Conservation (phyloP, 2,329 filamentous ascomycete species). For the Blastomyces percursus region DNA sequence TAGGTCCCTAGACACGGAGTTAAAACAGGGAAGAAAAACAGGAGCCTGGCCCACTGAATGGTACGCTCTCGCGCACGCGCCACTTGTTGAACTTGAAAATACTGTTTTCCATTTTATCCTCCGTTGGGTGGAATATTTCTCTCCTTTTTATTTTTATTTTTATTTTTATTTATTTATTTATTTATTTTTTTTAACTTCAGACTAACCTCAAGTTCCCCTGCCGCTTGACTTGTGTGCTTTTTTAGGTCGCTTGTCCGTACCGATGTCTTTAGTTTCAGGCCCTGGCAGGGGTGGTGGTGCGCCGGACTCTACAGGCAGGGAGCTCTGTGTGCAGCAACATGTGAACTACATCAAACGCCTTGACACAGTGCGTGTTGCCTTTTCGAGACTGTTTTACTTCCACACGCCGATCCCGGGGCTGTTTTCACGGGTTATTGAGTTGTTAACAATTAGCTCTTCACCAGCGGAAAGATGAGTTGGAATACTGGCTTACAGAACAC, state of each 20-base stretch:
- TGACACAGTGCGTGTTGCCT: constrained; percentile 54
- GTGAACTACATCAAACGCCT: constrained; percentile 88
- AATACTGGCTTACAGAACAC: constrained; percentile 97
- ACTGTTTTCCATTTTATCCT: background rate
- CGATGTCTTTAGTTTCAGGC: constrained; percentile 51
- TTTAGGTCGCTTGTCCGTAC: background rate
- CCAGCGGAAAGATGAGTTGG: constrained; percentile 80
- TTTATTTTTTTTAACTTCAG: background rate
- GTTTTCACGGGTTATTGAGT: background rate
- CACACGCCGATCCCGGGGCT: background rate
- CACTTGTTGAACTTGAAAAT: background rate
- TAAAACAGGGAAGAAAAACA: background rate
- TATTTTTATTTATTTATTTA: background rate
- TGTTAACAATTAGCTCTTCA: constrained; percentile 23
- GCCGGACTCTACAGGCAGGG: constrained; percentile 35
- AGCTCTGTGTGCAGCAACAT: constrained; percentile 54
- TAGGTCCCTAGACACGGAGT: background rate
- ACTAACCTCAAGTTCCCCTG: background rate
- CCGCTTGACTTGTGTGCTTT: background rate
- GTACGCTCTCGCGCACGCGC: background rate
- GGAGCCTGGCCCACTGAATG: background rate
- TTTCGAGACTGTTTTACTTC: constrained; percentile 11
- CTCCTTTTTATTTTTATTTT: background rate
- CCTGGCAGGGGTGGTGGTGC: constrained; percentile 45
- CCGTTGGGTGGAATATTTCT: background rate